Conservation (phyloP, 1,284 basidiomycete genomes). For the Malassezia dermatis region DNA sequence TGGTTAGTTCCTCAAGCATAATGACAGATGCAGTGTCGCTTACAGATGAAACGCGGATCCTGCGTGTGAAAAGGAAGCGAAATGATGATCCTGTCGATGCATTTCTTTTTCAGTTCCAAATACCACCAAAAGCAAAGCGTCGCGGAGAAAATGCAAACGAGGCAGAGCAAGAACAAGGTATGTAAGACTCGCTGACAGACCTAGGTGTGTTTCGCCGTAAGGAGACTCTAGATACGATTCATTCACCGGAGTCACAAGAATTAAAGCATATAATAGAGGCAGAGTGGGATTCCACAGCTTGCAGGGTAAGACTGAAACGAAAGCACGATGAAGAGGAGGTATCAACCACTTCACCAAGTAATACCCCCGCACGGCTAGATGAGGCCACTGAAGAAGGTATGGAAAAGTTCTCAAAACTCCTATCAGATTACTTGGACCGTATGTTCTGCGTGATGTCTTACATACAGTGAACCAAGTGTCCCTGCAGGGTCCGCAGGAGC, state of each 20-base stretch:
- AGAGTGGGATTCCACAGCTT: conserved; percentile 1
- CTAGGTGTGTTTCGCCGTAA: conserved; percentile 36
- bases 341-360: neutral
- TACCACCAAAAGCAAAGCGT: neutral
- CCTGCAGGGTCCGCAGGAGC: conserved; percentile 5
- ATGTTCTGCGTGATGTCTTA: neutral
- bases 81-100: conserved; percentile 37
- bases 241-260: neutral
- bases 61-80: conserved; percentile 41
- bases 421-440: conserved; percentile 14
- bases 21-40: neutral
- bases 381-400: conserved; percentile 22
- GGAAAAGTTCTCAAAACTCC: neutral
- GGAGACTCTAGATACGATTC: conserved; percentile 20
- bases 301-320: conserved; percentile 9
- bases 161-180: neutral
- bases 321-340: conserved; percentile 1
- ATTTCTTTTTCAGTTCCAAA: conserved; percentile 23
- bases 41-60: conserved; percentile 11
- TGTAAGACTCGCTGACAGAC: neutral
- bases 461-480: neutral
- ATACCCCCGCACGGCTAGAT: conserved; percentile 10
- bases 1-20: neutral
- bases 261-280: conserved; percentile 9
- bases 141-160: neutral